These are phyloP conservation scores for Botryosphaeria agaves DNA, from an alignment of 2,329 filamentous ascomycete genomes.

Conservation along the genomic window DNA sequence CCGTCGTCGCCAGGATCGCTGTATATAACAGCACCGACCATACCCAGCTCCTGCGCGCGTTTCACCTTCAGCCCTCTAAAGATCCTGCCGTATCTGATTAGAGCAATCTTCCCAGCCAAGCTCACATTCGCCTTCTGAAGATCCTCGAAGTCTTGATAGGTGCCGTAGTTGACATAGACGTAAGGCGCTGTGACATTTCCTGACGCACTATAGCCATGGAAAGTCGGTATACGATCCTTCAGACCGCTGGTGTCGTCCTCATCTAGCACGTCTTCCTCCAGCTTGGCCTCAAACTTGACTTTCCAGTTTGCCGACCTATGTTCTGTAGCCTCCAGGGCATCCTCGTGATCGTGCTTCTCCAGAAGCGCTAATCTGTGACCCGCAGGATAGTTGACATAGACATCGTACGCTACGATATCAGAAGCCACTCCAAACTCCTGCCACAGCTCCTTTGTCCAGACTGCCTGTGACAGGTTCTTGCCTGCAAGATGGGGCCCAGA, in stretches of 20 bases:
- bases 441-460: conserved; percentile 33
- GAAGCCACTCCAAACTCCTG: conserved; percentile 28
- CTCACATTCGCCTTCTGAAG: conserved; percentile 22
- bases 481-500: conserved; percentile 32
- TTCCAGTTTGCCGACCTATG: conserved; percentile 25
- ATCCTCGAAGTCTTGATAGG: conserved; percentile 27
- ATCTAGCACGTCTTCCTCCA: conserved; percentile 10
- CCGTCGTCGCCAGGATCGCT: conserved; percentile 28
- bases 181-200: conserved; percentile 30
- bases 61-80: conserved; percentile 31
- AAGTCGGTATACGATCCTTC: conserved; percentile 19
- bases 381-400: conserved; percentile 33
- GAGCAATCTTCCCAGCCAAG: conserved; percentile 29
- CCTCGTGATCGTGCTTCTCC: conserved; percentile 40
- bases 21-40: conserved; percentile 28
- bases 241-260: conserved; percentile 9
- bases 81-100: conserved; percentile 27
- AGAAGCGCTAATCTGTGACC: conserved; percentile 28
- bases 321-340: conserved; percentile 31
- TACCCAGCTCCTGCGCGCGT: conserved; percentile 26
- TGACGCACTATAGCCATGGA: conserved; percentile 29
- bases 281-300: conserved; percentile 49
- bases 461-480: conserved; percentile 32
- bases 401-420: conserved; percentile 30
- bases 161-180: conserved; percentile 25